A percentile compares a stretch with the other conserved stretches of the same genome.
These are phyloP conservation scores for Porodaedalea pini DNA, from an alignment of 1,284 basidiomycete genomes.

Conservation along the genomic window DNA sequence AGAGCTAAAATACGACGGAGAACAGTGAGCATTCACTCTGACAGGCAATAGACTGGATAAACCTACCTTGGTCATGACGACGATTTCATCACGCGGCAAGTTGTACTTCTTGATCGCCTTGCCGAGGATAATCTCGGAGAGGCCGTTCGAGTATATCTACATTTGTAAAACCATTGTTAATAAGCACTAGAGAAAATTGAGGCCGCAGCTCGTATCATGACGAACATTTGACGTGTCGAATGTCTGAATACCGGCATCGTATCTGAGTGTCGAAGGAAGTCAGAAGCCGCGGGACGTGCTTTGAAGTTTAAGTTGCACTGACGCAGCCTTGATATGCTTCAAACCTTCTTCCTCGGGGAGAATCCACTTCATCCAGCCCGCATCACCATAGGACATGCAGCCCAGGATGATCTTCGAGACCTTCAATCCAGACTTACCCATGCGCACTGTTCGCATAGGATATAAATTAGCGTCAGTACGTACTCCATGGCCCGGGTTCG, in stretches of 20 bases:
- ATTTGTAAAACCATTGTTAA: slow-evolving; percentile 21
- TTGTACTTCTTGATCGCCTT: slow-evolving; percentile 42
- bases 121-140: slow-evolving; percentile 42
- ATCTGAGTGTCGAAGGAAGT: slow-evolving; percentile 13
- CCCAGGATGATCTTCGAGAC: slow-evolving; percentile 34
- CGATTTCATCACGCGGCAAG: slow-evolving; percentile 40
- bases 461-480: too few species aligned
- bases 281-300: not conserved
- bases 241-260: slow-evolving; percentile 37
- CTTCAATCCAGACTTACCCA: slow-evolving; percentile 32
- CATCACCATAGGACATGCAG: slow-evolving; percentile 32
- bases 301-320: not conserved
- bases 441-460: too few species aligned
- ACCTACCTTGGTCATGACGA: slow-evolving; percentile 39
- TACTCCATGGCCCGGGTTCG: too few species aligned
- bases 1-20: too few species aligned
- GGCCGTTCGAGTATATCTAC: slow-evolving; percentile 38
- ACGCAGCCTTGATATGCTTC: slow-evolving; percentile 32
- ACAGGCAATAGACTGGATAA: too few species aligned
- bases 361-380: slow-evolving; percentile 27
- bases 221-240: slow-evolving; percentile 42
- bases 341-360: slow-evolving; percentile 32
- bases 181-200: not conserved
- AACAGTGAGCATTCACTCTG: too few species aligned
- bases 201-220: slow-evolving; percentile 14